Evolutionary conservation across 352 stramenopile genomes (phyloP), one percentile per base, ranked within the genome.

Genomic region (Globisporangium yorkense): DNA sequence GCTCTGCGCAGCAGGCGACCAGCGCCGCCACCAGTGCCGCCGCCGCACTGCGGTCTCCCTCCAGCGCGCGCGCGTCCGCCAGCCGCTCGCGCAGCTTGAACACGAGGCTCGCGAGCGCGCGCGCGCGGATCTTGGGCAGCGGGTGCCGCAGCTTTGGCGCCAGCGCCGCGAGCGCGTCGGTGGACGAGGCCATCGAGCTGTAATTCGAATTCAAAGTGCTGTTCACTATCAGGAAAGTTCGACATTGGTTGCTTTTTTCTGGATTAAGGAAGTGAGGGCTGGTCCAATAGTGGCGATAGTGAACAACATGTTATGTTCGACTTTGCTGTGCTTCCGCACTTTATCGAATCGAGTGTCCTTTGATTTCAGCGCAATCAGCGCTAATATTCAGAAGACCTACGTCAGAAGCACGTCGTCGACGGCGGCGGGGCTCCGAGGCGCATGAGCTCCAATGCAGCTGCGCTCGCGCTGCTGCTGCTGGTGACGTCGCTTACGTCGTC

Each of bases 1-100:
- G 55, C 24, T 77, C 67, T 5, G 59, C 52, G 18, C 87, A 68
- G 63, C 65, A 71, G 21, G 56, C 62, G 12, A 91, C 57, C 6
- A 90, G 54, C 4, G 53, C 57, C 5, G 52, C 59, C 10, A 71
- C 49, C 48, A 87, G 73, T 45, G 61, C 33, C 15, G 65, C 66
- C 20, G 78, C 63, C 15, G 72, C 58, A 18, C 37, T 41, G 41
- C 49, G 50, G 21, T 59, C 44, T 33, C 55, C 15, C 20, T 66
- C 59, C 43, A 86, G 69, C 54, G 76, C 57, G 44, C 55, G 54
- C 35, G 59, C 62, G 18, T 70, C 57, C 49, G 84, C 64, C 33
- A 91, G 74, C 24, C 64, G 54, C 68, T 82, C 78, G 16, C 74
- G 77, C 24, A 91, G 62, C 68, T 93, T 93, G 61, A 87, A 83